Evolutionary conservation across 2,329 filamentous ascomycete genomes (phyloP), one percentile per base, ranked within the genome.

Genomic region (Allantophomopsis cytisporea): DNA sequence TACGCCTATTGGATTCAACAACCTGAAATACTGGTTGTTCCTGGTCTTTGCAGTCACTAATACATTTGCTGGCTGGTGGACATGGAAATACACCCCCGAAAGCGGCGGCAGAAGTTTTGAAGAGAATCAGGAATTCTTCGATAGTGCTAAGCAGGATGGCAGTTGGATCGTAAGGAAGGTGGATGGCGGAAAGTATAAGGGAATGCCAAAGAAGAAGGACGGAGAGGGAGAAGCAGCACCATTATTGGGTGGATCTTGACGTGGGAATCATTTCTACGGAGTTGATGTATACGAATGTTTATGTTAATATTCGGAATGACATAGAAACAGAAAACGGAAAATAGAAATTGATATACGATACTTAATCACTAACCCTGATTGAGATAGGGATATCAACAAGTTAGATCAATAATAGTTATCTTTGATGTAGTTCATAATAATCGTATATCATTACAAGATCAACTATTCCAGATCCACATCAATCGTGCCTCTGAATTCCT

Each of bases 41-140:
- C 51, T 73, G 3, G 61, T 75, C 7, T 76, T 76, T 43, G 65
- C 65, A 0, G 63, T 47, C 2, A 73, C 69, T 0, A 77, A 76
- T 45, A 55, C 62, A 1, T 53, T 74, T 34, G 72, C 72, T 0
- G 72, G 69, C 1, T 47, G 63, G 18, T 71, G 66, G 66, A 76
- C 71, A 0, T 75, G 62, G 47, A 43, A 50, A 17, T 64, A 60
- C 43, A 56, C 54, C 20, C 73, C 72, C 0, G 73, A 76, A 52
- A 72, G 63, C 12, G 73, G 73, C 0, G 69, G 71, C 0, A 51
- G 74, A 18, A 69, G 64, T 37, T 77, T 76, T 44, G 71, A 76
- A 44, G 72, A 75, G 47, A 77, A 76, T 44, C 68, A 73, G 50
- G 58, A 65, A 39, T 76, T 75, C 54, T 77, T 76, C 48, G 58